Evolutionary conservation across 2,329 filamentous ascomycete genomes (phyloP).

Genomic region (Pseudopyricularia cyperi): DNA sequence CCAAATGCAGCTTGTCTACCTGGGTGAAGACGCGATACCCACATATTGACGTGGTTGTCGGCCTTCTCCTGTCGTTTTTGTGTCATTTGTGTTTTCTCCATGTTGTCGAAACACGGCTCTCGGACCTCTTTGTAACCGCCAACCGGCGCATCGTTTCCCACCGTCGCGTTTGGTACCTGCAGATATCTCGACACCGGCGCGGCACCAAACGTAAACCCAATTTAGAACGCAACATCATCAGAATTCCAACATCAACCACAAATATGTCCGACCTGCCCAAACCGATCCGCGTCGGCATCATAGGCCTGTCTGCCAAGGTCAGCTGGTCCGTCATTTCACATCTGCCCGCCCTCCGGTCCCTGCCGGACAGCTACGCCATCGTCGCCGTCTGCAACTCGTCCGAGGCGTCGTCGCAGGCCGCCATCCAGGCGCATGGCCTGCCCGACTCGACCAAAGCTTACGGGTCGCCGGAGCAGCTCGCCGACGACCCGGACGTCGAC

Average conservation of each 20-base stretch:
- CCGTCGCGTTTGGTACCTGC: no score
- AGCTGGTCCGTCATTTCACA: conserved; percentile 25
- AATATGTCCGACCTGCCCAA: background rate
- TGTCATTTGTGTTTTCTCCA: background rate
- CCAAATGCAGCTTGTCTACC: background rate
- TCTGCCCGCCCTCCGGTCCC: conserved; percentile 43
- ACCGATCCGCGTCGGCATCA: conserved; percentile 6
- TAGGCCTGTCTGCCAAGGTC: conserved; percentile 6
- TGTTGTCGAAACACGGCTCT: background rate
- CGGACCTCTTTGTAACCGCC: background rate
- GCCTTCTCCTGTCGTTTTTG: background rate
- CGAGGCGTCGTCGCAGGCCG: conserved; percentile 28
- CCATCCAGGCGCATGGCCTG: conserved; percentile 25
- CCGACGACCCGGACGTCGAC: conserved; percentile 34
- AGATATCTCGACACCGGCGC: no score
- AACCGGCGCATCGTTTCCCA: no score
- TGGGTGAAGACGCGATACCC: no score
- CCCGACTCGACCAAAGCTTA: conserved; percentile 30
- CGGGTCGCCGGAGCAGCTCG: conserved; percentile 31
- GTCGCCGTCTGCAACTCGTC: conserved; percentile 39
- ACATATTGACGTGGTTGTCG: no score
- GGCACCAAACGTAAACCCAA: no score
- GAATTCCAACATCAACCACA: background rate
- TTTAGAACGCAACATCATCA: no score
- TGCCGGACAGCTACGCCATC: conserved; percentile 30